Base-by-base conservation (phyloP, 2,329 filamentous ascomycete genomes). In the Talaromyces albobiverticillius region DNA sequence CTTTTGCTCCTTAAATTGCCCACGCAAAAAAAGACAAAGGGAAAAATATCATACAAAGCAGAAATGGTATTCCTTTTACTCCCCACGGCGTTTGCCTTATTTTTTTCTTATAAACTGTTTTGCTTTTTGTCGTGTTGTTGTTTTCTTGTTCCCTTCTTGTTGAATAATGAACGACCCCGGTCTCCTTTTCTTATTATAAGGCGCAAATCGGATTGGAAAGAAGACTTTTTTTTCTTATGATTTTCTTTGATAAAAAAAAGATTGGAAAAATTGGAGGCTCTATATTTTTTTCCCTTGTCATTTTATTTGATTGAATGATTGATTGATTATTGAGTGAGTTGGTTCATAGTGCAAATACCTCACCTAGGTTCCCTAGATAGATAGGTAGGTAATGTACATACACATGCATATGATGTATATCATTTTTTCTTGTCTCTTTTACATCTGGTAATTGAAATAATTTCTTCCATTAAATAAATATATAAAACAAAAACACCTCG, bases 211-310 rank as follows among this genome's bases (percentile, higher is more conserved):
- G 31, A 25, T 34, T 22, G 31, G 38, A 49, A 48, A 48, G 32
- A 48, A 48, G 36, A 23, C 10, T 34, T 32, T 7, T 29, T 48
- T 29, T 29, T 6, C 26, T 29, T 10, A 32, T 18, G n/a, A 29
- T 32, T 25, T 46, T 25, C 25, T 51, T 25, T 6, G 32, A 45
- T 32, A 54, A 52, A 11, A 54, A 18, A 25, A 40, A 40, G 36
- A 22, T 20, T 45, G 8, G 38, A 26, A 18, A 32, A 23, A 45
- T 26, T 47, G 23, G 36, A 20, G 18, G 18, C 20, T 18, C 36
- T 41, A 10, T n/a, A n/a, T n/a, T n/a, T 46, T 18, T 23, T 50
- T 29, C 48, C 32, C 41, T 56, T 40, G 8, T 40, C 18, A 40
- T 40, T 20, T 20, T 38, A 3, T 10, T 20, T 40, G 36, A 11